These are phyloP conservation scores for Lactarius evosmus DNA, from an alignment of 768 basidiomycete genomes.

Conservation along the genomic window DNA sequence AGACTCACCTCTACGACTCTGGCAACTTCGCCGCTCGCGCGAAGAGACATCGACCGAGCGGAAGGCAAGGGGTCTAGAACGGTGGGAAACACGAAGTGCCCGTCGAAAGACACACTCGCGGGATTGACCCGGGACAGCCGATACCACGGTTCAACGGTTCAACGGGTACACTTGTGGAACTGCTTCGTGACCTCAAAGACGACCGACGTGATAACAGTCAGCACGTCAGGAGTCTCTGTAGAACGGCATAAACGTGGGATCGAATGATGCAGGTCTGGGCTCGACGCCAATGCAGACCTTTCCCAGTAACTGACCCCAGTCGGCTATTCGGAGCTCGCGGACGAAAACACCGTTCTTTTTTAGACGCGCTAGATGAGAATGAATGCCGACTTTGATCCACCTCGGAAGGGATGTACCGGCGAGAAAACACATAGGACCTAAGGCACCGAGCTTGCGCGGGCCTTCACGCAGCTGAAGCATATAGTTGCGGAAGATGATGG, in stretches of 20 bases:
- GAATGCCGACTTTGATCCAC: not conserved
- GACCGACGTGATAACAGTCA: not conserved
- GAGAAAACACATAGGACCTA: not conserved
- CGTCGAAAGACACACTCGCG: slow-evolving; percentile 2
- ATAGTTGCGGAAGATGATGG: not conserved
- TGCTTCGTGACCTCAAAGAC: not conserved
- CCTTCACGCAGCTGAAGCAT: slow-evolving; percentile 11
- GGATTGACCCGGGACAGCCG: slow-evolving; percentile 2
- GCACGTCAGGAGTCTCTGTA: not conserved
- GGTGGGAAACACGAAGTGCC: not conserved
- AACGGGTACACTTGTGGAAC: not conserved
- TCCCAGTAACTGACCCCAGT: not conserved
- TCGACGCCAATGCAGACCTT: not conserved
- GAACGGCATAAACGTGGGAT: not conserved
- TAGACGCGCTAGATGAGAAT: not conserved
- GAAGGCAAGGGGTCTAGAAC: not conserved
- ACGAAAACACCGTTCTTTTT: not conserved
- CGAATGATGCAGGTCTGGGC: slow-evolving; percentile 1
- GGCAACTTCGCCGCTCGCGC: not conserved
- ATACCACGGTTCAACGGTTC: slow-evolving; percentile 2
- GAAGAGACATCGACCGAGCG: not conserved
- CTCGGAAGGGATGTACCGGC: not conserved
- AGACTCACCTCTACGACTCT: slow-evolving; percentile 3
- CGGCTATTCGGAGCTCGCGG: slow-evolving; percentile 8
- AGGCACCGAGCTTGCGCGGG: not conserved